A percentile compares a stretch with the other conserved stretches of the same genome.
phyloP scores from a whole-genome alignment of 352 stramenopile genomes.

The Phytophthora nicotianae region DNA sequence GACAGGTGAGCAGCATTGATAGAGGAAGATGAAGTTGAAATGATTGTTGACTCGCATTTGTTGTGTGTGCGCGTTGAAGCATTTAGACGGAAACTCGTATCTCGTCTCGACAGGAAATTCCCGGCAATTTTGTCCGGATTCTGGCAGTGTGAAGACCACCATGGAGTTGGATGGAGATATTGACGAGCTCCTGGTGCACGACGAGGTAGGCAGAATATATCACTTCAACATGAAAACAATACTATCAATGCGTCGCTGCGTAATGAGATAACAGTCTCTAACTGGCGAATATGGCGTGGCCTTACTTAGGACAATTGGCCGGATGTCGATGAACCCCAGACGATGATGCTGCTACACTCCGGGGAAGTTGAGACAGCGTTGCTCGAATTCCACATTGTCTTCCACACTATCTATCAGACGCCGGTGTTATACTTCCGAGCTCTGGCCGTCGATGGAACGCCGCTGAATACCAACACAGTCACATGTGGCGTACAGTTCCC shows the following conservation, averaged over 20 bases:
- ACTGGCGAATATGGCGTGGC: not conserved
- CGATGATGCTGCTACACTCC: not conserved
- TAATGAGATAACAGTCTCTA: not conserved
- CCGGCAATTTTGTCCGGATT: not conserved
- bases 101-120: slow-evolving; percentile 65
- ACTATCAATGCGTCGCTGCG: not conserved
- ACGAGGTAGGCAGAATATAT: slow-evolving; percentile 19
- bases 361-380: slow-evolving; percentile 36
- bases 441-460: slow-evolving; percentile 45
- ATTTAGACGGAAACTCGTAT: slow-evolving; percentile 68
- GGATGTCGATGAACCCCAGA: slow-evolving; percentile 9
- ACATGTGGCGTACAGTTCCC: slow-evolving; percentile 39
- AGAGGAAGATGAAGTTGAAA: not conserved
- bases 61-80: slow-evolving; percentile 37
- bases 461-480: slow-evolving; percentile 24
- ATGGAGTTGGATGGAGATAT: slow-evolving; percentile 12
- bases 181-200: slow-evolving; percentile 19
- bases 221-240: slow-evolving; percentile 4
- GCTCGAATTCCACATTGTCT: slow-evolving; percentile 85
- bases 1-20: slow-evolving; percentile 36
- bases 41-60: not conserved
- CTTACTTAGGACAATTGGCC: slow-evolving; percentile 7
- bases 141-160: not conserved
- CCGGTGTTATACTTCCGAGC: slow-evolving; percentile 76
- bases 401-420: slow-evolving; percentile 75